phyloP scores from a whole-genome alignment of 2,329 filamentous ascomycete species.

The Amphichorda felina region DNA sequence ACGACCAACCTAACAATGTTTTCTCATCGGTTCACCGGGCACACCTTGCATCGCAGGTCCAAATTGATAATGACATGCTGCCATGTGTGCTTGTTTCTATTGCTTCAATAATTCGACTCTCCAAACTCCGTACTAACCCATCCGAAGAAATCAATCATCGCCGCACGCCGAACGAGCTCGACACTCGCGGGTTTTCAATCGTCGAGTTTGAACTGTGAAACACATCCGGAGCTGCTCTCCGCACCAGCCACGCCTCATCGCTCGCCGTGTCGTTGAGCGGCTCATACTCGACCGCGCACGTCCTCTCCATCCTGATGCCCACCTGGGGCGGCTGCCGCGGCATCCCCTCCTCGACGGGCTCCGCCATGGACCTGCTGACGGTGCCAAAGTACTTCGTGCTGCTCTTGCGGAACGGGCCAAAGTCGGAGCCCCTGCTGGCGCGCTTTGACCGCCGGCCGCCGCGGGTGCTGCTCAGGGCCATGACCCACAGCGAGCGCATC shows the following conservation, averaged over 20 bases:
- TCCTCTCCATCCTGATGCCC: slow-evolving; percentile 1
- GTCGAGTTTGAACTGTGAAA: no score
- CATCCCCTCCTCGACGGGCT: background rate
- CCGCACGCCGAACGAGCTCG: no score
- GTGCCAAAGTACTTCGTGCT: slow-evolving; percentile 4
- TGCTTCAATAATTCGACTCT: no score
- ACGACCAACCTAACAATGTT: no score
- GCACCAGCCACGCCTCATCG: background rate
- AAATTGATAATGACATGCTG: no score
- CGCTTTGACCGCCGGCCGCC: background rate
- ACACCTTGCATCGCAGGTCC: no score
- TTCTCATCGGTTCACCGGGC: no score
- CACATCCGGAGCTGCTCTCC: background rate
- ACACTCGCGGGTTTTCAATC: no score
- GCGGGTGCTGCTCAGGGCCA: slow-evolving; percentile 7
- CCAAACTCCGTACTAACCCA: no score
- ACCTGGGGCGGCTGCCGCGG: background rate
- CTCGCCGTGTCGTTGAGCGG: background rate
- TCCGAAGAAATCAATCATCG: no score
- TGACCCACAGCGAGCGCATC: slow-evolving; percentile 16
- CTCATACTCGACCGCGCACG: slow-evolving; percentile 1
- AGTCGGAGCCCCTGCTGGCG: no score
- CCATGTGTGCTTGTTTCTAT: no score
- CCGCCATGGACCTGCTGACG: slow-evolving; percentile 4
- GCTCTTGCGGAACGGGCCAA: background rate